Base-by-base conservation (phyloP, 2,329 filamentous ascomycete genomes). In the Tolypocladium nubicola region DNA sequence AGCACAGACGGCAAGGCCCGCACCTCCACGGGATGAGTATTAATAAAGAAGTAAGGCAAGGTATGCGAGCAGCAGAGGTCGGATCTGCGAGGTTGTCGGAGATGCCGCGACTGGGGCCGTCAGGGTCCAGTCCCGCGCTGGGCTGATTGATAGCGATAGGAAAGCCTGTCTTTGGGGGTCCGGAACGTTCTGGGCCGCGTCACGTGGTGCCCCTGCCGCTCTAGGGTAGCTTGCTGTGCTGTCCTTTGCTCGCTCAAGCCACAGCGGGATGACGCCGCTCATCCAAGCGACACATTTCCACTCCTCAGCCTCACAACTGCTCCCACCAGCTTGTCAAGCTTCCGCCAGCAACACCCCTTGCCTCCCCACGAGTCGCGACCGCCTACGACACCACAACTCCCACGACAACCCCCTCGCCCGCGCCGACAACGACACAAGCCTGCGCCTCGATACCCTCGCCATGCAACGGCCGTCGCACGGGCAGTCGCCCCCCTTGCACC, bases 401-500 rank as follows among this genome's bases (percentile, higher is more conserved):
- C 23, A 6, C 56, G 19, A 43, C 39, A 13, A 4, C 13, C 19
- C 52, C 21, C 40, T 30, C 45, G 56, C 23, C 33, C 30, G 23
- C 55, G 41, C n/a, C 37, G 11, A 55, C 47, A 37, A 30, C 47
- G 30, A 33, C 47, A 21, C 40, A 19, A 4, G 30, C 35, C 57
- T 35, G 35, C 43, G 35, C 52, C 52, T 37, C 55, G 47, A 52
- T n/a, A 35, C 19, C 13, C 59, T 57, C 59, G 60, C 70, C 60
- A 97, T 97, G 93, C 93, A 97, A 76, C 88, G 91, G 71, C 81
- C 87, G 70, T 80, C 84, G 56, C 96, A 94, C 76, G 84, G 85
- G 73, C 89, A 92, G 69, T 96, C 91, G 70, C 93, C 92, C 70
- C 92, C 93, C 63, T 85, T 97, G 66, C 94, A 97, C 75, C 94